Percentiles rank a stretch among this genome's conserved stretches.
These are phyloP conservation scores for Lomentospora prolificans DNA, from an alignment of 2,329 filamentous ascomycete species.

Conservation along the genomic window DNA sequence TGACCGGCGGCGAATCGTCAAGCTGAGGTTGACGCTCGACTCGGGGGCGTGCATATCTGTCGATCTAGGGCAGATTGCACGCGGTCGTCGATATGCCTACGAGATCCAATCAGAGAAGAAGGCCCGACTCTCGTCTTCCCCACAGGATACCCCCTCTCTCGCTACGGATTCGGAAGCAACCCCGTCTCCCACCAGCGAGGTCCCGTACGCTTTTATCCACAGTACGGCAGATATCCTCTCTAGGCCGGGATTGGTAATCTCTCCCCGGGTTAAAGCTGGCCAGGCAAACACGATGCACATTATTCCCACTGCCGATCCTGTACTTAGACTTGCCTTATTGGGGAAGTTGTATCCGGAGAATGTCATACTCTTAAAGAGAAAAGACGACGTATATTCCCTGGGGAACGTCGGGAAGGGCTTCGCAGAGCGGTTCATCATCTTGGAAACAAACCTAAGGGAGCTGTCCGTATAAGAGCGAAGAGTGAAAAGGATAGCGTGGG, in stretches of 20 bases:
- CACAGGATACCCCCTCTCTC: background rate
- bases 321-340: slow-evolving; percentile 4
- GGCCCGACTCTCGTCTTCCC: background rate
- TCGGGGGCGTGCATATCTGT: slow-evolving; percentile 2
- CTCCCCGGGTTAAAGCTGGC: background rate
- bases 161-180: background rate
- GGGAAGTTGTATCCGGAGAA: slow-evolving; percentile 8
- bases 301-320: background rate
- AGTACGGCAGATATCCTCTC: slow-evolving; percentile 1
- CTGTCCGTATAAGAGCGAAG: background rate
- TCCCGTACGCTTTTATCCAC: background rate
- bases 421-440: background rate
- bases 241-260: background rate
- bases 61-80: slow-evolving; percentile 6
- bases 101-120: background rate
- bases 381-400: background rate
- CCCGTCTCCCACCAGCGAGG: background rate
- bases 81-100: slow-evolving; percentile 8
- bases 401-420: background rate
- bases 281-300: background rate
- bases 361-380: background rate
- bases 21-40: slow-evolving; percentile 3
- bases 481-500: background rate
- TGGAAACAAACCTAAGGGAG: background rate
- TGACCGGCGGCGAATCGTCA: background rate